Evolutionary conservation across 2,329 filamentous ascomycete genomes (phyloP), one percentile per base, ranked within the genome.

Genomic region (Myriosclerotinia duriaeana): DNA sequence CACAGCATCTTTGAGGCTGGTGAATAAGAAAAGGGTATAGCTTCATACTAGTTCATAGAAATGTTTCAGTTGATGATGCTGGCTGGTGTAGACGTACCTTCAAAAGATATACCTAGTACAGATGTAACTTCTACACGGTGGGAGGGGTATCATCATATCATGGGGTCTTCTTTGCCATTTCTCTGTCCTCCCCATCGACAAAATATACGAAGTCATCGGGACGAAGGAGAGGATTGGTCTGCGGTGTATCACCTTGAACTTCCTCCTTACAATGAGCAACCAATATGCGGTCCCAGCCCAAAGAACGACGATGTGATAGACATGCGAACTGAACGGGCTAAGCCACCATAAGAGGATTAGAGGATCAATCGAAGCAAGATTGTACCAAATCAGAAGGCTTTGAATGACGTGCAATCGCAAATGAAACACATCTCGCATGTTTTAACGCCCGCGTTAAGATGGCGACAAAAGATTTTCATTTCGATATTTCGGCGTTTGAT

Each of bases 401-500:
- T 12, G 38, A 40, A 56, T 56, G 14, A 56, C n/a, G 38, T 56
- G 38, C 15, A 56, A 42, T 20, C 5, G 15, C 6, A 20, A 46
- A 42, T 15, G 36, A 12, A 9, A 40, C 15, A 26, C 54, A 42
- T 42, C 1, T 42, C 8, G 12, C 40, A 56, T 42, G 15, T 17
- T 42, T 36, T 48, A 48, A 48, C 56, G 26, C 42, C 42, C 42
- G 42, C 42, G 20, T 48, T 26, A 48, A 59, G 30, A 48, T 34
- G 55, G 26, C 15, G 8, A 53, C 17, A 17, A 17, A 12, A 53
- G 36, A 53, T 14, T 5, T 5, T 46, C 26, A 26, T 26, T 26
- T 59, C 7, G 20, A 46, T 36, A 58, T 59, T 59, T 59, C 56
- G 56, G 56, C 42, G 54, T 44, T 58, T 30, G 36, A 12, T 12